Percentiles rank a stretch among this genome's conserved stretches.
These are phyloP conservation scores for Carex littledalei DNA, from an alignment of 176 grass and related monocot species.

Conservation along the genomic window DNA sequence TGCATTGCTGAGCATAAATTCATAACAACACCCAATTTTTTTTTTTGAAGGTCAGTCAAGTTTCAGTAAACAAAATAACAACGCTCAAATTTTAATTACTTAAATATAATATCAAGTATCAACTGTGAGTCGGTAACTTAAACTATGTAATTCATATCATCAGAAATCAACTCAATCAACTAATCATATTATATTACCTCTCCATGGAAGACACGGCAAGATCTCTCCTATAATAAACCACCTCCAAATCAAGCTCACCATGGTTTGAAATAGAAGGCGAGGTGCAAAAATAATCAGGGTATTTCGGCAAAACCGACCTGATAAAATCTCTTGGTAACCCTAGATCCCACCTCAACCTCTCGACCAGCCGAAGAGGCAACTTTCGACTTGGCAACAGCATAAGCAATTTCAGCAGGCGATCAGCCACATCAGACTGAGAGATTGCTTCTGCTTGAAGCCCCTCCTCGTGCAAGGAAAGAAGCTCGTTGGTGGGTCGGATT, in stretches of 20 bases:
- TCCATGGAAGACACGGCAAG: conserved; percentile 66
- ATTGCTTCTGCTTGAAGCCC: conserved; percentile 39
- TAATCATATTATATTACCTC: conserved; percentile 21
- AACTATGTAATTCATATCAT: background rate
- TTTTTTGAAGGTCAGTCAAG: background rate
- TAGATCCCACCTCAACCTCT: conserved; percentile 63
- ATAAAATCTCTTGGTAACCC: conserved; percentile 67
- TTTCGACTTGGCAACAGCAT: conserved; percentile 58
- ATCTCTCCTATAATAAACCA: conserved; percentile 79
- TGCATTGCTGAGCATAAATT: background rate
- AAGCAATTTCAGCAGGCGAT: conserved; percentile 73
- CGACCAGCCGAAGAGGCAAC: conserved; percentile 58
- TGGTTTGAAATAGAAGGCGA: conserved; percentile 16
- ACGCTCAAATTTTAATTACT: background rate
- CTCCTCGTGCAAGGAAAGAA: conserved; percentile 50
- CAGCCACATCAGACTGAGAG: conserved; percentile 38
- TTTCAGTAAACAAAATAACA: background rate
- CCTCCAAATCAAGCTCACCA: conserved; percentile 51
- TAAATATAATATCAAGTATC: background rate
- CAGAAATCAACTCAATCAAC: background rate
- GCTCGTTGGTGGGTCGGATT: conserved; percentile 47
- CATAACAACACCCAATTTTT: background rate
- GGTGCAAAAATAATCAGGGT: conserved; percentile 80
- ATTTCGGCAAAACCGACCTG: conserved; percentile 51
- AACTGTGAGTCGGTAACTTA: background rate